phyloP scores from a whole-genome alignment of 2,329 filamentous ascomycete species.

The Ilyonectria sp. region DNA sequence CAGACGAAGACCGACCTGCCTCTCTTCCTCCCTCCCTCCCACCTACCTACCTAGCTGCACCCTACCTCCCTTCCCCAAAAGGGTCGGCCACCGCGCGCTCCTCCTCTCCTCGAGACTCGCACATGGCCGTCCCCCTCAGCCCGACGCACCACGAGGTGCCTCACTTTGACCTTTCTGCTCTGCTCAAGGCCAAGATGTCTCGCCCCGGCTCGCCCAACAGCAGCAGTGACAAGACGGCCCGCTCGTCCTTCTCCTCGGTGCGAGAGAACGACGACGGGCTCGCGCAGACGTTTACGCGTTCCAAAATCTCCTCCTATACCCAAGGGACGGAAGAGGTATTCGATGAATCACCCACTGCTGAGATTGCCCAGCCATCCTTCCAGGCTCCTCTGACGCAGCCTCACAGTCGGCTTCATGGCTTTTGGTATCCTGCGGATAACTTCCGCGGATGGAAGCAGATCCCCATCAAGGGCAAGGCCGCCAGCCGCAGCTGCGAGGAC shows the following conservation, averaged over 20 bases:
- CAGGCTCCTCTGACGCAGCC: slow-evolving; percentile 69
- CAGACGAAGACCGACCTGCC: slow-evolving; percentile 10
- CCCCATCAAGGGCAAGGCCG: slow-evolving; percentile 70
- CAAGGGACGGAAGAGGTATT: slow-evolving; percentile 67
- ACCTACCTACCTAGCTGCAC: slow-evolving; percentile 14
- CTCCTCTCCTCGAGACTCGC: slow-evolving; percentile 40
- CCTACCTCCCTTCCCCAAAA: slow-evolving; percentile 28
- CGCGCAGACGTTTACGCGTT: slow-evolving; percentile 74
- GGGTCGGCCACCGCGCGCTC: slow-evolving; percentile 40
- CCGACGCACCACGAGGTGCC: slow-evolving; percentile 53
- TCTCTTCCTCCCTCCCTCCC: slow-evolving; percentile 6
- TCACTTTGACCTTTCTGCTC: slow-evolving; percentile 54
- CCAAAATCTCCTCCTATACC: slow-evolving; percentile 74
- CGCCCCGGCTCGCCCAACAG: slow-evolving; percentile 54
- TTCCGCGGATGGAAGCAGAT: slow-evolving; percentile 77
- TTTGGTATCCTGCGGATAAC: slow-evolving; percentile 70
- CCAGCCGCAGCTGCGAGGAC: slow-evolving; percentile 74
- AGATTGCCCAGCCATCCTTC: slow-evolving; percentile 63
- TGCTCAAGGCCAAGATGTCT: slow-evolving; percentile 56
- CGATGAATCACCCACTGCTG: slow-evolving; percentile 61
- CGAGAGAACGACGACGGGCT: slow-evolving; percentile 72
- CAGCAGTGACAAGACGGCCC: slow-evolving; percentile 56
- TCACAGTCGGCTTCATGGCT: slow-evolving; percentile 70
- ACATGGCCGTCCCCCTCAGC: slow-evolving; percentile 52
- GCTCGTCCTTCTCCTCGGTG: slow-evolving; percentile 75